phyloP scores from a whole-genome alignment of 768 basidiomycete species.

The Mycena latifolia region DNA sequence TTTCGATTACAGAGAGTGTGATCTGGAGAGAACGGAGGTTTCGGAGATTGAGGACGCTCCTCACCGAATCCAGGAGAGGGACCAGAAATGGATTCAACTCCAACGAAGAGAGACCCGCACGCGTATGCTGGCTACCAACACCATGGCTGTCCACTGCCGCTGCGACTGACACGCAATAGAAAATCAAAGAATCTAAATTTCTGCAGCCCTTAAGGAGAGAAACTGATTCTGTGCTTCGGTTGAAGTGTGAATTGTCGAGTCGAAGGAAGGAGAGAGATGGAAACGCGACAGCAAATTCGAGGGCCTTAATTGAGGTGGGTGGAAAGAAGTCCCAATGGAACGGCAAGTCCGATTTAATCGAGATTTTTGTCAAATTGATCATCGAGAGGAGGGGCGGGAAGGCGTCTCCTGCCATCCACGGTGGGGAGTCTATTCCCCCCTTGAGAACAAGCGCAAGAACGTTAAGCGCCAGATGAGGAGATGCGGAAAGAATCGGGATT shows the following conservation, averaged over 20 bases:
- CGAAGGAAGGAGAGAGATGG: conserved; percentile 17
- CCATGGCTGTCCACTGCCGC: not conserved
- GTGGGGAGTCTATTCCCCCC: not conserved
- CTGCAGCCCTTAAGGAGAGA: conserved; percentile 20
- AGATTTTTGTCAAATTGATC: conserved; percentile 16
- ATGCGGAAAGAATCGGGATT: conserved; percentile 7
- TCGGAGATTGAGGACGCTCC: conserved; percentile 2
- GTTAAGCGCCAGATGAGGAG: conserved; percentile 29
- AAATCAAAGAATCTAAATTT: conserved; percentile 1
- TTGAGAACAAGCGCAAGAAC: conserved; percentile 19
- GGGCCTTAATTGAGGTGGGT: not conserved
- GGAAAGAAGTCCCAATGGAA: conserved; percentile 18
- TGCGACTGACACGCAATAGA: not conserved
- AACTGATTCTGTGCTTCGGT: conserved; percentile 9
- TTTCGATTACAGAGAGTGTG: not conserved
- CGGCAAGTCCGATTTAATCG: not conserved
- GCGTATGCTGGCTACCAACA: not conserved
- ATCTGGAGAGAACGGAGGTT: conserved; percentile 4
- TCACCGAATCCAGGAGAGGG: conserved; percentile 16
- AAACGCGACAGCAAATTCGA: not conserved
- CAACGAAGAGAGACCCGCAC: conserved; percentile 5
- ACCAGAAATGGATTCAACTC: not conserved
- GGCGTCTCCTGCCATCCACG: conserved; percentile 15
- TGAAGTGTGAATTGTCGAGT: conserved; percentile 7
- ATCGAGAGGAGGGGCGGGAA: conserved; percentile 11